phyloP scores from a whole-genome alignment of 2,329 filamentous ascomycete genomes.

The Exophiala alcalophila region DNA sequence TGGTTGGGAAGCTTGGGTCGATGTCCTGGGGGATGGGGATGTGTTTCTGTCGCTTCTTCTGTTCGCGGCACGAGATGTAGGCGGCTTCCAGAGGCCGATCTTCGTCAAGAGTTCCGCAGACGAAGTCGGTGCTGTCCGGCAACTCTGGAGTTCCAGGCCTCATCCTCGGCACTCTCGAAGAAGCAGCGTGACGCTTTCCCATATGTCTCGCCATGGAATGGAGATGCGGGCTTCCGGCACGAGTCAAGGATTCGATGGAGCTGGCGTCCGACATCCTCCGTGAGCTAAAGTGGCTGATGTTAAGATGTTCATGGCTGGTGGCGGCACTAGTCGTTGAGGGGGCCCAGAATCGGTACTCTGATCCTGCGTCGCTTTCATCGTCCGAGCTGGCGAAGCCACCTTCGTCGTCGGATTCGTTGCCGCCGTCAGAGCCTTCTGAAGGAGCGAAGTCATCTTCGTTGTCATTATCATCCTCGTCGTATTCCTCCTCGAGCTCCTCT shows the following conservation, averaged over 20 bases:
- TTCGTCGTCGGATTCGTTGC: conserved; percentile 79
- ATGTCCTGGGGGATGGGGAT: conserved; percentile 90
- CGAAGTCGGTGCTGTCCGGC: conserved; percentile 96
- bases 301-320: conserved; percentile 52
- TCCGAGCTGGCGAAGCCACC: conserved; percentile 69
- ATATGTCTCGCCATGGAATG: conserved; percentile 14
- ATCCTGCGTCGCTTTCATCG: conserved; percentile 62
- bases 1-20: conserved; percentile 94
- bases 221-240: conserved; percentile 24
- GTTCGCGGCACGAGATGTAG: conserved; percentile 80
- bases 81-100: conserved; percentile 92
- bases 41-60: conserved; percentile 76
- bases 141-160: conserved; percentile 74
- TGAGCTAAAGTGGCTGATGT: conserved; percentile 46
- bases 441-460: conserved; percentile 62
- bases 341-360: conserved; percentile 65
- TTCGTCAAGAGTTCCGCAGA: conserved; percentile 96
- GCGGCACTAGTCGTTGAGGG: conserved; percentile 45
- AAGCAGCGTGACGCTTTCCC: conserved; percentile 7
- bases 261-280: conserved; percentile 50
- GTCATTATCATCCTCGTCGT: conserved; percentile 58
- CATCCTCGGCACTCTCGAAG: conserved; percentile 46
- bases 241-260: conserved; percentile 49
- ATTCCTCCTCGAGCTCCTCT: conserved; percentile 49
- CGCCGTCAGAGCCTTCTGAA: conserved; percentile 59